phyloP scores from a whole-genome alignment of 78 protist genomes.

The Tieghemostelium lacteum region DNA sequence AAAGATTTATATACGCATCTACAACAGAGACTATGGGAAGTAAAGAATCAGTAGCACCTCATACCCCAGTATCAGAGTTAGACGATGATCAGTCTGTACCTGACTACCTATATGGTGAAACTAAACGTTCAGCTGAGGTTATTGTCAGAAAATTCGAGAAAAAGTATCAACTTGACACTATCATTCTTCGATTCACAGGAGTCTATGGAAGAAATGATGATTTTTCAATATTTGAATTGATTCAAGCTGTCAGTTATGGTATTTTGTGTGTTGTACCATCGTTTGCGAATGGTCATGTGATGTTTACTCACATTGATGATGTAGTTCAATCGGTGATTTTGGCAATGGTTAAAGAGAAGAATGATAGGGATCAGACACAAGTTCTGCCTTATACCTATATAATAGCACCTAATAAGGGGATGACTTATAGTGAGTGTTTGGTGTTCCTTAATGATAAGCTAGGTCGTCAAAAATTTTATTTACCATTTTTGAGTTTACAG shows the following conservation, averaged over 20 bases:
- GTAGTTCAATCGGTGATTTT: not conserved
- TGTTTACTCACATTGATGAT: constrained; percentile 62
- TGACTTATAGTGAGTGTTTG: constrained; percentile 4
- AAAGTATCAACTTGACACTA: constrained; percentile 20
- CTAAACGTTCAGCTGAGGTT: constrained; percentile 36
- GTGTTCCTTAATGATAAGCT: constrained; percentile 56
- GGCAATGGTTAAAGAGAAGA: constrained; percentile 5
- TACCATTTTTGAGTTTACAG: constrained; percentile 23
- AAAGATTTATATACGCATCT: constrained; percentile 61
- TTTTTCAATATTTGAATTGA: constrained; percentile 35
- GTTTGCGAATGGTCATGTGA: constrained; percentile 29
- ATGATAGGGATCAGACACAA: not conserved
- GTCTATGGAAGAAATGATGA: constrained; percentile 39
- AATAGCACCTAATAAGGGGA: constrained; percentile 39
- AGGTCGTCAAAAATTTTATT: constrained; percentile 46
- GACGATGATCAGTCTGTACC: constrained; percentile 14
- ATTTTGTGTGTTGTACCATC: constrained; percentile 48
- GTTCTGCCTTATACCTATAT: constrained; percentile 45
- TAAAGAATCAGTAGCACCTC: constrained; percentile 2
- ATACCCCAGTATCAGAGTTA: not conserved
- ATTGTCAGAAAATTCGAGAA: constrained; percentile 6
- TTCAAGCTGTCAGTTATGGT: constrained; percentile 46
- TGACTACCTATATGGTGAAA: constrained; percentile 45
- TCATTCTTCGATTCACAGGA: constrained; percentile 38
- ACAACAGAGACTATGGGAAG: constrained; percentile 68